Percentiles rank a stretch among this genome's conserved stretches.
These are phyloP conservation scores for Somion occarium DNA, from an alignment of 1,284 basidiomycete species.

Conservation along the genomic window DNA sequence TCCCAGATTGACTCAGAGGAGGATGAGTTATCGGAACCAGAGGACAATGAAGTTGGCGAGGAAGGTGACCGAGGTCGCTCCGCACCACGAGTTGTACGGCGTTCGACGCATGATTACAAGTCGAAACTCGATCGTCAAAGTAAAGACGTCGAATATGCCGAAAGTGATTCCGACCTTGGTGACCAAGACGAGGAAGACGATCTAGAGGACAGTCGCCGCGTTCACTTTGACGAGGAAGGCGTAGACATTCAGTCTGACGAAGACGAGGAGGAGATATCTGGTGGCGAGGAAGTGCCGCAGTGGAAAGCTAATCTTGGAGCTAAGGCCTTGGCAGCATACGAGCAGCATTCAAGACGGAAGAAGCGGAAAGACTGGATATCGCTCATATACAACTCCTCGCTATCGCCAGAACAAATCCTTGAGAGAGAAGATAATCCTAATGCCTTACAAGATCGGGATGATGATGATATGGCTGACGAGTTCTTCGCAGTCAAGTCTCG, in stretches of 20 bases:
- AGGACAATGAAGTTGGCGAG: conserved; percentile 28
- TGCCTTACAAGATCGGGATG: conserved; percentile 29
- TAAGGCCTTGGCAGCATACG: conserved; percentile 52
- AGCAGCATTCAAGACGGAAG: conserved; percentile 37
- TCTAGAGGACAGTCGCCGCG: conserved; percentile 20
- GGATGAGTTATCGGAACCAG: conserved; percentile 19
- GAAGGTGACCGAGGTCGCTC: conserved; percentile 39
- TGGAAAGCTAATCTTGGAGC: conserved; percentile 79
- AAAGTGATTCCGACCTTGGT: conserved; percentile 76
- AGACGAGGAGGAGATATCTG: conserved; percentile 37
- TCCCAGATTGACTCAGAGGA: conserved; percentile 26
- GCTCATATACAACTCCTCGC: conserved; percentile 75
- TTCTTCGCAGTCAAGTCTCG: conserved; percentile 66
- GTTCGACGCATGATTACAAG: conserved; percentile 33
- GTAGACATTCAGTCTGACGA: conserved; percentile 46
- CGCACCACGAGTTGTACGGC: conserved; percentile 39
- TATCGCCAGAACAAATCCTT: conserved; percentile 72
- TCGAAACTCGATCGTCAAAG: conserved; percentile 31
- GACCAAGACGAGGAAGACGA: conserved; percentile 42
- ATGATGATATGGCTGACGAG: conserved; percentile 54
- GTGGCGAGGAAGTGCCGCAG: conserved; percentile 45
- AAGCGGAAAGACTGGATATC: conserved; percentile 75
- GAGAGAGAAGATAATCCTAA: conserved; percentile 33
- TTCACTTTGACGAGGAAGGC: conserved; percentile 39
- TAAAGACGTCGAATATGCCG: conserved; percentile 63